phyloP scores from a whole-genome alignment of 2,329 filamentous ascomycete species.

The Penicillium digitatum region DNA sequence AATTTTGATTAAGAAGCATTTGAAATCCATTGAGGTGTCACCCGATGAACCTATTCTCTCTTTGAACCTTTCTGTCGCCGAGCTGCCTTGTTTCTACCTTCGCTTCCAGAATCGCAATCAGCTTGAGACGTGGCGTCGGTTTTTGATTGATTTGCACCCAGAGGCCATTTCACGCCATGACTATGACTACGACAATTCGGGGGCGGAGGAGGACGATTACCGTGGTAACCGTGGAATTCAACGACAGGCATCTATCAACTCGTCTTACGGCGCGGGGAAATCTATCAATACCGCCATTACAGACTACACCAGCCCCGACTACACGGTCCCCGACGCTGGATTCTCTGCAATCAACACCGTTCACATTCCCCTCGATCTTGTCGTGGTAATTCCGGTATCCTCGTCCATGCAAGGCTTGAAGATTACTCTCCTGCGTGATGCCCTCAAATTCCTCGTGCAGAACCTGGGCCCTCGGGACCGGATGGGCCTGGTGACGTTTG shows the following conservation, averaged over 20 bases:
- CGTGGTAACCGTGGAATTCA: slow-evolving; percentile 54
- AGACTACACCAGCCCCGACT: slow-evolving; percentile 83
- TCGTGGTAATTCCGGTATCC: slow-evolving; percentile 94
- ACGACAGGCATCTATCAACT: slow-evolving; percentile 76
- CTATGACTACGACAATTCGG: slow-evolving; percentile 74
- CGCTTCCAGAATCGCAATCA: slow-evolving; percentile 76
- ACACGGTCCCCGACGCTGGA: slow-evolving; percentile 64
- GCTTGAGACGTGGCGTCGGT: slow-evolving; percentile 85
- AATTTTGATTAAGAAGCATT: slow-evolving; percentile 95
- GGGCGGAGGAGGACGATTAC: slow-evolving; percentile 85
- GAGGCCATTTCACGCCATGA: slow-evolving; percentile 64
- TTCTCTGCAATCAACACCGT: slow-evolving; percentile 60
- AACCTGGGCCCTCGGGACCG: slow-evolving; percentile 88
- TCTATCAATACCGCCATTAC: slow-evolving; percentile 86
- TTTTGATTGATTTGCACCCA: slow-evolving; percentile 76
- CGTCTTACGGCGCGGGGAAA: slow-evolving; percentile 73
- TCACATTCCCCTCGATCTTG: slow-evolving; percentile 90
- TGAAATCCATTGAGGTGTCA: slow-evolving; percentile 77
- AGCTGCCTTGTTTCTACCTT: slow-evolving; percentile 91
- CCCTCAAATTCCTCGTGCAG: slow-evolving; percentile 84
- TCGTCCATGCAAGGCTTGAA: slow-evolving; percentile 99
- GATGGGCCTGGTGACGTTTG: slow-evolving; percentile 96
- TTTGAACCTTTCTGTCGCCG: slow-evolving; percentile 81
- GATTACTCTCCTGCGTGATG: slow-evolving; percentile 88
- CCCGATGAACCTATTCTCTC: slow-evolving; percentile 79